These are phyloP conservation scores for Forsythia suspensa DNA, from an alignment of 257 asterid species.

Conservation along the genomic window DNA sequence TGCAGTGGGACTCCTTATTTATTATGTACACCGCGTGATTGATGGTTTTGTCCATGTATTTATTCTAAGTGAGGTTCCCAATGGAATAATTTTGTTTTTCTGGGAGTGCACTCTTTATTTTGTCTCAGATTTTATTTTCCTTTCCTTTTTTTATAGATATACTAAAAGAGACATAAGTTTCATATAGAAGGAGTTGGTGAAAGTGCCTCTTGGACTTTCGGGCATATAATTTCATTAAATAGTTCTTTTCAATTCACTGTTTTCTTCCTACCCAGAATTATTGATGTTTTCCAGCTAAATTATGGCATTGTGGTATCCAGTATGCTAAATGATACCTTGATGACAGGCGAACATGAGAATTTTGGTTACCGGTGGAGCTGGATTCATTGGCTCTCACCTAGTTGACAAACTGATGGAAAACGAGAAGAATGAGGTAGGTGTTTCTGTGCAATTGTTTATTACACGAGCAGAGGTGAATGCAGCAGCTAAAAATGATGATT, in stretches of 20 bases:
- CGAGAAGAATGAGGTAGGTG: slow-evolving; percentile 88
- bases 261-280: neutral
- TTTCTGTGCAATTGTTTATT: neutral
- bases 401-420: slow-evolving; percentile 92
- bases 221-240: neutral
- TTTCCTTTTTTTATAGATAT: neutral
- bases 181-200: neutral
- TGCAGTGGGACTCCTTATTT: neutral
- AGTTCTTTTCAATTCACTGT: neutral
- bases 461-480: neutral
- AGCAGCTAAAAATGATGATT: neutral
- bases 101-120: neutral
- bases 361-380: slow-evolving; percentile 98
- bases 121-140: neutral
- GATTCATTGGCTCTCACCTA: slow-evolving; percentile 98
- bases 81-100: neutral
- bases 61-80: neutral
- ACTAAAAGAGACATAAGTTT: neutral
- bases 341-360: slow-evolving; percentile 95
- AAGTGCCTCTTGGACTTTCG: neutral
- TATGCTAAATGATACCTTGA: slow-evolving; percentile 10
- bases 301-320: neutral
- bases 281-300: neutral
- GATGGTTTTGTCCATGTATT: neutral
- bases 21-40: neutral